These are phyloP conservation scores for Leccinum pellstonianum DNA, from an alignment of 768 basidiomycete genomes.

Conservation along the genomic window DNA sequence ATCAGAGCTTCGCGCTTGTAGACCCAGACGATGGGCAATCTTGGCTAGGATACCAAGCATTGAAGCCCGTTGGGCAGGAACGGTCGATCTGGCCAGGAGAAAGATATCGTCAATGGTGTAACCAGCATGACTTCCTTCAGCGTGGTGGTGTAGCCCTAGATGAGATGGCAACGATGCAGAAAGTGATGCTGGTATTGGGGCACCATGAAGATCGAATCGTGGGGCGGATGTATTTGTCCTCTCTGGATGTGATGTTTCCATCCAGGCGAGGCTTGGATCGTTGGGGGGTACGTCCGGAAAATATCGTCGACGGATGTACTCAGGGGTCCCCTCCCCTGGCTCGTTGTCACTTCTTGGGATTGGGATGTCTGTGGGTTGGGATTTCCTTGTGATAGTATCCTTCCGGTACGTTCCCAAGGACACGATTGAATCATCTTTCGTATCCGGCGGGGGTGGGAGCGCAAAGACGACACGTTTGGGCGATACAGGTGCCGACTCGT, in stretches of 20 bases:
- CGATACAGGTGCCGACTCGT: conserved; percentile 78
- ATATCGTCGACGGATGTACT: conserved; percentile 79
- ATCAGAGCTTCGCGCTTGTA: conserved; percentile 11
- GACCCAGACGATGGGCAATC: conserved; percentile 43
- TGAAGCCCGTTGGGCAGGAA: conserved; percentile 77
- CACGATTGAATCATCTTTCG: conserved; percentile 29
- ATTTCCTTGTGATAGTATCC: conserved; percentile 2
- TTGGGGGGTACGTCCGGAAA: conserved; percentile 70
- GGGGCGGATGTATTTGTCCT: conserved; percentile 31
- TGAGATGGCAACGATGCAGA: conserved; percentile 70
- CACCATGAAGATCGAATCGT: conserved; percentile 78
- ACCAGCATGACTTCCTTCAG: conserved; percentile 71
- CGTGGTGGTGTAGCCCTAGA: conserved; percentile 89
- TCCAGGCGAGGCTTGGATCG: conserved; percentile 82
- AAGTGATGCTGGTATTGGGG: conserved; percentile 55
- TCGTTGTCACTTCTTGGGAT: conserved; percentile 19
- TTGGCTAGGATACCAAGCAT: conserved; percentile 75
- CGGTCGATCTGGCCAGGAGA: conserved; percentile 73
- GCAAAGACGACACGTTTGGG: conserved; percentile 60
- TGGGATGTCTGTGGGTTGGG: conserved; percentile 1
- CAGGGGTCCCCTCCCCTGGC: conserved; percentile 71
- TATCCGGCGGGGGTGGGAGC: conserved; percentile 43
- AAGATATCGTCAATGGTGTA: conserved; percentile 89
- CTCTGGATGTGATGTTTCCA: conserved; percentile 35
- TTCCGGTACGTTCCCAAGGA: conserved; percentile 41